Evolutionary conservation across 2,329 filamentous ascomycete species (phyloP).

Genomic region (Magnaporthiopsis rhizophila): DNA sequence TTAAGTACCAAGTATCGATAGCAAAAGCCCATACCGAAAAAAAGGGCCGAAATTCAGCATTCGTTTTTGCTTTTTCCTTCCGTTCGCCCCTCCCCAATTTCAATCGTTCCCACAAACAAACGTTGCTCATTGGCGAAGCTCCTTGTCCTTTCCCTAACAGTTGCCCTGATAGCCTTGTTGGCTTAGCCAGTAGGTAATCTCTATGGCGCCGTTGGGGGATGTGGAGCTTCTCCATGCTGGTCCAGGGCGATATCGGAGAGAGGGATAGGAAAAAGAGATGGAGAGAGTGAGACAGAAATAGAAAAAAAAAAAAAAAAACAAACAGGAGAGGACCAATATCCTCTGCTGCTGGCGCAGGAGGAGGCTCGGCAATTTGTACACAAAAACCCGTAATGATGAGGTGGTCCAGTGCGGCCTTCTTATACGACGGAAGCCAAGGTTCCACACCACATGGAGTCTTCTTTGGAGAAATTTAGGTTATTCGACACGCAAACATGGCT

Average conservation of each 20-base stretch:
- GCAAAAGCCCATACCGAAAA: background rate
- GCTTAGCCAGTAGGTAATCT: background rate
- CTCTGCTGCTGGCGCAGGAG: background rate
- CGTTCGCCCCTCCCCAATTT: background rate
- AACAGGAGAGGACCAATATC: background rate
- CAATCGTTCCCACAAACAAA: background rate
- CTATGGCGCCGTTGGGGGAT: background rate
- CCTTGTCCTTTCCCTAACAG: background rate
- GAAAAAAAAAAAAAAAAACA: background rate
- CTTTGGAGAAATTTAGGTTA: background rate
- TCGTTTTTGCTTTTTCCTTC: background rate
- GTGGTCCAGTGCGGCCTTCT: background rate
- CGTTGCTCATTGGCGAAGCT: background rate
- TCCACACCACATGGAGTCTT: background rate
- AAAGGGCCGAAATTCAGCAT: background rate
- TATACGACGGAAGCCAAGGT: background rate
- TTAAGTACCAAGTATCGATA: constrained; percentile 1
- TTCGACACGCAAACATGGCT: background rate
- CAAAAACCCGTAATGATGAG: background rate
- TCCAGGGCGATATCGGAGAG: background rate
- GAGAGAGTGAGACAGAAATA: too few relatives aligned
- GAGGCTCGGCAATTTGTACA: background rate
- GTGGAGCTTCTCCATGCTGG: background rate
- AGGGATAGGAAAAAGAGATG: background rate
- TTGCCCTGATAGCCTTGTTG: background rate